Percentiles rank a stretch among this genome's conserved stretches.
These are phyloP conservation scores for Aspergillus ostianus DNA, from an alignment of 495 filamentous ascomycete species.

Conservation along the genomic window DNA sequence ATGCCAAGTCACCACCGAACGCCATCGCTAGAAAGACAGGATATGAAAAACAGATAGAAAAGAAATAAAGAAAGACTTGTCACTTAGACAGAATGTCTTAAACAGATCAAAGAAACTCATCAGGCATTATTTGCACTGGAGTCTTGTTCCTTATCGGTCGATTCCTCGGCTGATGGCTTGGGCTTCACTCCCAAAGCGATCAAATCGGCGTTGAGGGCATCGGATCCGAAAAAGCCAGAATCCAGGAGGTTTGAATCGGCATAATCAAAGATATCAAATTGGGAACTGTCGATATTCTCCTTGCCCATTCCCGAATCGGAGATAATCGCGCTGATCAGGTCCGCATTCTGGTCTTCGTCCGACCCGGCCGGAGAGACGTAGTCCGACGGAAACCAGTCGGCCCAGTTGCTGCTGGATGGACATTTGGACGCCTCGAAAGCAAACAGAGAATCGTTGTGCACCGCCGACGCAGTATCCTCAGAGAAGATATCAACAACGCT, in stretches of 20 bases:
- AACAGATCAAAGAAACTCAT: constrained; percentile 23
- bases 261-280: constrained; percentile 35
- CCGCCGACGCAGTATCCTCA: constrained; percentile 18
- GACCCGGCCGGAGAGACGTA: constrained; percentile 36
- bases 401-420: constrained; percentile 31
- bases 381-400: constrained; percentile 40
- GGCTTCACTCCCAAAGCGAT: constrained; percentile 22
- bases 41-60: constrained; percentile 10
- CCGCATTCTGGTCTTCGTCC: constrained; percentile 23
- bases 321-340: constrained; percentile 41
- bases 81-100: constrained; percentile 7
- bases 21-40: constrained; percentile 37
- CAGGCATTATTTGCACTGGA: constrained; percentile 15
- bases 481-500: constrained; percentile 44
- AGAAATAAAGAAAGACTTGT: constrained; percentile 4
- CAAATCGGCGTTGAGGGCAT: constrained; percentile 30
- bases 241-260: constrained; percentile 29
- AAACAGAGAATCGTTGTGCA: constrained; percentile 25
- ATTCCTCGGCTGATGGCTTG: constrained; percentile 18
- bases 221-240: constrained; percentile 44
- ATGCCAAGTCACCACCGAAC: constrained; percentile 24
- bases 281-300: constrained; percentile 22
- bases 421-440: constrained; percentile 23
- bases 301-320: constrained; percentile 38
- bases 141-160: constrained; percentile 18